These are phyloP conservation scores for Botrytis fabae DNA, from an alignment of 2,329 filamentous ascomycete genomes.

Conservation along the genomic window DNA sequence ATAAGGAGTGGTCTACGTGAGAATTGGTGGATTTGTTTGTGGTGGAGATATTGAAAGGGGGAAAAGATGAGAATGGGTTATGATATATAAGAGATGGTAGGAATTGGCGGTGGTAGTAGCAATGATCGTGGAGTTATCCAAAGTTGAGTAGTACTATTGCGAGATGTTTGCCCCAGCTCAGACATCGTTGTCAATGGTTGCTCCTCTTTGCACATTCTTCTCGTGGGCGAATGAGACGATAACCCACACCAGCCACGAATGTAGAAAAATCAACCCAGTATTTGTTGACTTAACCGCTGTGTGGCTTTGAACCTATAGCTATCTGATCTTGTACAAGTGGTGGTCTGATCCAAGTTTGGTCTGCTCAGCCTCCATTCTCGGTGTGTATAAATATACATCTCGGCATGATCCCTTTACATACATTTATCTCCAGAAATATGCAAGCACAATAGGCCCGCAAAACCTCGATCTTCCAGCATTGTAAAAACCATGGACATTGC, in stretches of 20 bases:
- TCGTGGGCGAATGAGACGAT: background rate
- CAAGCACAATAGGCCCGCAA: background rate
- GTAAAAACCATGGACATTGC: background rate
- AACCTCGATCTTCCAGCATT: background rate
- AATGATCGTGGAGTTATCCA: background rate
- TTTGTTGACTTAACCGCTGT: background rate
- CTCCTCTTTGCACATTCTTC: background rate
- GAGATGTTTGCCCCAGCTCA: background rate
- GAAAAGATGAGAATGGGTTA: background rate
- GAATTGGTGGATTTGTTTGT: background rate
- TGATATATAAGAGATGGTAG: background rate
- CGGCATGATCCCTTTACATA: background rate
- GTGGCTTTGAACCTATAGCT: background rate
- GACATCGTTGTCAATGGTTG: background rate
- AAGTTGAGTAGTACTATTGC: background rate
- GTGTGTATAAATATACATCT: background rate
- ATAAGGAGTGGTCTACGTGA: constrained; percentile 43
- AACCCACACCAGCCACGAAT: background rate
- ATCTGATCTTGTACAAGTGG: background rate
- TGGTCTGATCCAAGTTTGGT: background rate
- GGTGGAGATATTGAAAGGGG: background rate
- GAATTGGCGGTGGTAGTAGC: background rate
- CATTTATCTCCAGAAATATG: background rate
- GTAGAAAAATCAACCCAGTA: background rate
- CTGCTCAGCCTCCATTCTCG: background rate